Evolutionary conservation across 1,284 basidiomycete genomes (phyloP).

Genomic region (Lentinula novae-zelandiae): DNA sequence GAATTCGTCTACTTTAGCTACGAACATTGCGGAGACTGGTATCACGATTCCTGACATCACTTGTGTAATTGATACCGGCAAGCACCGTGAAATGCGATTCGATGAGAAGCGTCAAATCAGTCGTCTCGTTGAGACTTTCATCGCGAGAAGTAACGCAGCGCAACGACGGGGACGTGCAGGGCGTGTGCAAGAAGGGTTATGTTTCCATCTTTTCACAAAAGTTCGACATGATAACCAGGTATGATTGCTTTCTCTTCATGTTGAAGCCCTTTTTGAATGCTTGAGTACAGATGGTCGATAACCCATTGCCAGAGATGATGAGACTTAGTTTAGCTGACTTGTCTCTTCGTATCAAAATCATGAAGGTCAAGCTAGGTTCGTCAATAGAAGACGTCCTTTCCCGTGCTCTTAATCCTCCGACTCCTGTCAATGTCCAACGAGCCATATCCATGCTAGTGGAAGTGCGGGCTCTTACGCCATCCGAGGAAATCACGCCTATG

Average conservation of each 20-base stretch:
- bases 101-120: constrained; percentile 98
- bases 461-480: constrained; percentile 82
- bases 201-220: constrained; percentile 96
- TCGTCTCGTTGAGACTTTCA: constrained; percentile 88
- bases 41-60: constrained; percentile 99
- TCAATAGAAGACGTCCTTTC: constrained; percentile 91
- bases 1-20: constrained; percentile 40
- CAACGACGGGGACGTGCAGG: constrained; percentile 92
- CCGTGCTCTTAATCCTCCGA: constrained; percentile 88
- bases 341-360: constrained; percentile 94
- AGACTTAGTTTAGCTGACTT: constrained; percentile 93
- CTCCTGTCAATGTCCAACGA: constrained; percentile 84
- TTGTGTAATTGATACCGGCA: constrained; percentile 95
- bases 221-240: constrained; percentile 77
- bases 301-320: constrained; percentile 95
- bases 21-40: constrained; percentile 88
- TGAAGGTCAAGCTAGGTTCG: constrained; percentile 85
- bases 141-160: constrained; percentile 91
- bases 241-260: constrained; percentile 33
- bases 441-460: constrained; percentile 92
- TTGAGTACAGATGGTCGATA: constrained; percentile 71
- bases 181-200: constrained; percentile 87
- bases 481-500: constrained; percentile 94
- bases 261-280: constrained; percentile 7
- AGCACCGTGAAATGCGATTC: constrained; percentile 94